Percentiles rank a stretch among this genome's conserved stretches.
These are phyloP conservation scores for Strobilomyces echinocephalus DNA, from an alignment of 768 basidiomycete genomes.

Conservation along the genomic window DNA sequence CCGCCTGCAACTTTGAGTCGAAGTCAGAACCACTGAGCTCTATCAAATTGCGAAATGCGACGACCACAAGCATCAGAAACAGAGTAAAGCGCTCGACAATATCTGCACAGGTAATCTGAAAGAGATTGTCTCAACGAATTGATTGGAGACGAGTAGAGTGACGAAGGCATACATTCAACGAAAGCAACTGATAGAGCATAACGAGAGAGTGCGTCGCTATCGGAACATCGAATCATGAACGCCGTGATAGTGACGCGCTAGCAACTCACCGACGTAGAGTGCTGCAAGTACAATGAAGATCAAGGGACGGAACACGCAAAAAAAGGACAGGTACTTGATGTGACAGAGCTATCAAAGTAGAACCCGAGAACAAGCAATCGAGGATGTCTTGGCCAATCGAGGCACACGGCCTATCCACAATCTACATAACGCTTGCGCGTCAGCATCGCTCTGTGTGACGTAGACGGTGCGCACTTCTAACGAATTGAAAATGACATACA, in stretches of 20 bases:
- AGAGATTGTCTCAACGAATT: constrained; percentile 97
- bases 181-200: constrained; percentile 92
- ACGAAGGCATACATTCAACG: constrained; percentile 94
- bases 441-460: background rate
- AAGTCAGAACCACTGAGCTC: constrained; percentile 91
- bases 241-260: background rate
- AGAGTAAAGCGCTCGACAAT: constrained; percentile 97
- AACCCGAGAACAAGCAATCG: constrained; percentile 92
- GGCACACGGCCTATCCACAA: constrained; percentile 89
- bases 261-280: constrained; percentile 69
- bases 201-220: constrained; percentile 87
- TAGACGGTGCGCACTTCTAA: constrained; percentile 68
- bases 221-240: background rate
- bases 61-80: constrained; percentile 81
- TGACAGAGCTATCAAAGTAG: constrained; percentile 75
- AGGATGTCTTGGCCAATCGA: constrained; percentile 97
- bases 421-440: constrained; percentile 45
- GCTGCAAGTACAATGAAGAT: constrained; percentile 80
- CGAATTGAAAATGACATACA: constrained; percentile 98
- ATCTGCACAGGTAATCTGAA: constrained; percentile 98
- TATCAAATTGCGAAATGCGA: constrained; percentile 91
- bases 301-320: constrained; percentile 70
- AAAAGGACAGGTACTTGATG: constrained; percentile 54
- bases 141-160: constrained; percentile 92
- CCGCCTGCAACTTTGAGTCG: constrained; percentile 65